Conservation (phyloP, 331 rosid species). For the Telfairia occidentalis region DNA sequence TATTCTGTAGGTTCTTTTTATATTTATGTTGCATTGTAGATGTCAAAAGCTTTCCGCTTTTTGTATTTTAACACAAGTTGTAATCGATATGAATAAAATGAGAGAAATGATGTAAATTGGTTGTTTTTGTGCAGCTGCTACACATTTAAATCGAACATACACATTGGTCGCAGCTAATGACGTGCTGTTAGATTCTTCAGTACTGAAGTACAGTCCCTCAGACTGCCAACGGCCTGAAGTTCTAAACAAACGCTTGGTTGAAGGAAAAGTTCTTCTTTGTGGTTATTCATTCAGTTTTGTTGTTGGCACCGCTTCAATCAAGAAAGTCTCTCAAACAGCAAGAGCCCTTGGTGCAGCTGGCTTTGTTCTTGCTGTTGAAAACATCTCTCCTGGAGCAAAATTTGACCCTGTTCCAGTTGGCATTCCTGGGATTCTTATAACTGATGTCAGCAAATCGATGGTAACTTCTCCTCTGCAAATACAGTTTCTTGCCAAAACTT, state of each 20-base stretch:
- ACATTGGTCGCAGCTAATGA: slow-evolving; percentile 90
- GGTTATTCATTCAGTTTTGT: slow-evolving; percentile 97
- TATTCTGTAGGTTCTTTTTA: not conserved
- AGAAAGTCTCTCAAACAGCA: slow-evolving; percentile 83
- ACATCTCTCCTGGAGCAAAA: slow-evolving; percentile 78
- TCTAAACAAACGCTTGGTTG: slow-evolving; percentile 69
- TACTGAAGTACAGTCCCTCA: slow-evolving; percentile 63
- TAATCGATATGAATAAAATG: not conserved
- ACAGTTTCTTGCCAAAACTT: not conserved
- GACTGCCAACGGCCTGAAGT: slow-evolving; percentile 95
- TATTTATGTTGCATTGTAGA: not conserved
- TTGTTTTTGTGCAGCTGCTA: slow-evolving; percentile 55
- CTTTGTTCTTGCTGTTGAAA: slow-evolving; percentile 95
- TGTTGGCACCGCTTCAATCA: slow-evolving; percentile 72
- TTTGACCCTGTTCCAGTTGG: slow-evolving; percentile 91
- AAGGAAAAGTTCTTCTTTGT: slow-evolving; percentile 92
- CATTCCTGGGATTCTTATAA: slow-evolving; percentile 81
- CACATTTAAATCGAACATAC: slow-evolving; percentile 59
- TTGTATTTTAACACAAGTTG: not conserved
- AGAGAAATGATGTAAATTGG: slow-evolving; percentile 2
- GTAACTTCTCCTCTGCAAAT: slow-evolving; percentile 27
- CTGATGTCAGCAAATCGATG: slow-evolving; percentile 69
- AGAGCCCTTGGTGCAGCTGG: slow-evolving; percentile 91
- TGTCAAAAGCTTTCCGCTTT: not conserved
- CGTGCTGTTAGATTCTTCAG: slow-evolving; percentile 82